Evolutionary conservation across 1,139 yeast species (phyloP).

Genomic region (Pneumocystis carinii): DNA sequence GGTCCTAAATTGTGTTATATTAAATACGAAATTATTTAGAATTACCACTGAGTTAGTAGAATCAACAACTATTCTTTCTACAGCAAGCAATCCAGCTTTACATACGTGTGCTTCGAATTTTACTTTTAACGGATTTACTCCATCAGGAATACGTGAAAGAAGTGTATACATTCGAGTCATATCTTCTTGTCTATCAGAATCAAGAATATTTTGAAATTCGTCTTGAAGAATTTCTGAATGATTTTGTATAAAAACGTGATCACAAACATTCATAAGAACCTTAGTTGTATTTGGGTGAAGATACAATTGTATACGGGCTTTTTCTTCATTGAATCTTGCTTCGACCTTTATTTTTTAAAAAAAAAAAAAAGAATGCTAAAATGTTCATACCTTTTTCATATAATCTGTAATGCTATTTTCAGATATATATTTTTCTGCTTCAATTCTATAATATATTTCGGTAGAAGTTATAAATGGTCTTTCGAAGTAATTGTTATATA

Average conservation of each 20-base stretch:
- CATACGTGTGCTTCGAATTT: constrained; percentile 62
- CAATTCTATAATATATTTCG: constrained; percentile 52
- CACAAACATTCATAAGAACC: constrained; percentile 58
- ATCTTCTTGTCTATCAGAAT: constrained; percentile 62
- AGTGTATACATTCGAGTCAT: constrained; percentile 65
- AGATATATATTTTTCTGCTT: constrained; percentile 50
- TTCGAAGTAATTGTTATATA: constrained; percentile 71
- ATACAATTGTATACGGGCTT: constrained; percentile 58
- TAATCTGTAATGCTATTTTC: constrained; percentile 80
- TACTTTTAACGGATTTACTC: constrained; percentile 63
- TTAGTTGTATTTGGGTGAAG: constrained; percentile 78
- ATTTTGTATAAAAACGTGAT: constrained; percentile 58
- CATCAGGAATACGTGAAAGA: constrained; percentile 57
- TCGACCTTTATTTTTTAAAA: constrained; percentile 24
- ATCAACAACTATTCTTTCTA: constrained; percentile 48
- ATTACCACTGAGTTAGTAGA: constrained; percentile 22
- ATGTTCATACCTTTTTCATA: constrained; percentile 52
- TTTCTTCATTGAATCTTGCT: constrained; percentile 66
- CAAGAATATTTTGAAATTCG: constrained; percentile 59
- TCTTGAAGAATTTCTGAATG: constrained; percentile 67
- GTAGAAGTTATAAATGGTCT: constrained; percentile 61
- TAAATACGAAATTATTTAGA: constrained; percentile 9
- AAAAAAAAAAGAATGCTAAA: neutral
- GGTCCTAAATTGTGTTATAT: constrained; percentile 34
- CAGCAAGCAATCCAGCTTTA: constrained; percentile 54